Evolutionary conservation across 2,329 filamentous ascomycete species (phyloP), one percentile per base, ranked within the genome.

Genomic region (Fusarium sp.): DNA sequence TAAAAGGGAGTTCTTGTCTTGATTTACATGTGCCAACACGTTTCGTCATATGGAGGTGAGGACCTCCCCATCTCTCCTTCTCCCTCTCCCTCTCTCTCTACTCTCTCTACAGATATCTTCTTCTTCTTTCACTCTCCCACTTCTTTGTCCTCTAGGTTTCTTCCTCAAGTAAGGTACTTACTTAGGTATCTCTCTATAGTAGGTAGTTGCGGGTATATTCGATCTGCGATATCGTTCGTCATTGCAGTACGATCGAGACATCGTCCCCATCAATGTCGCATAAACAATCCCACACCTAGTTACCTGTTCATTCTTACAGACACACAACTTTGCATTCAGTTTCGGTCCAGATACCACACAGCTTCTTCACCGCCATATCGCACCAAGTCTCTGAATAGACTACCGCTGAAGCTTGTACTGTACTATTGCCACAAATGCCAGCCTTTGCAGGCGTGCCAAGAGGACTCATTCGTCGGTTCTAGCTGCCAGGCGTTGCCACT

Each of bases 401-500:
- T 23, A 19, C 38, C n/a, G 14, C 14, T 27, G 35, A 27, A n/a
- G 35, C 25, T 29, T 27, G 19, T n/a, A n/a, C 35, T 27, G 14
- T n/a, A n/a, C 35, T 27, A 27, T 37, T 21, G 51, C 48, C 65
- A 56, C 42, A 41, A 54, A 77, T 77, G 75, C 62, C 72, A 33
- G 69, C 70, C 51, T 48, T 66, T 42, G 63, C 72, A 35, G 48
- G 69, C 25, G 60, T 66, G 18, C 70, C 68, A 48, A 62, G 64
- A 55, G 57, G 64, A 48, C 29, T 83, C 44, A 67, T 85, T 45
- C 83, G 85, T 74, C 84, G 85, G 59, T 77, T 86, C 25, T 82
- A 84, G 31, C 75, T 85, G 31, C 83, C 86, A 5, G 79, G 83
- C 48, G 82, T 83, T 27, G 75, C 83, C 52, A 82, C 81, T 49